Percentiles rank a stretch among this genome's conserved stretches.
These are phyloP conservation scores for Globisporangium heterothallicum DNA, from an alignment of 352 stramenopile species.

Conservation along the genomic window DNA sequence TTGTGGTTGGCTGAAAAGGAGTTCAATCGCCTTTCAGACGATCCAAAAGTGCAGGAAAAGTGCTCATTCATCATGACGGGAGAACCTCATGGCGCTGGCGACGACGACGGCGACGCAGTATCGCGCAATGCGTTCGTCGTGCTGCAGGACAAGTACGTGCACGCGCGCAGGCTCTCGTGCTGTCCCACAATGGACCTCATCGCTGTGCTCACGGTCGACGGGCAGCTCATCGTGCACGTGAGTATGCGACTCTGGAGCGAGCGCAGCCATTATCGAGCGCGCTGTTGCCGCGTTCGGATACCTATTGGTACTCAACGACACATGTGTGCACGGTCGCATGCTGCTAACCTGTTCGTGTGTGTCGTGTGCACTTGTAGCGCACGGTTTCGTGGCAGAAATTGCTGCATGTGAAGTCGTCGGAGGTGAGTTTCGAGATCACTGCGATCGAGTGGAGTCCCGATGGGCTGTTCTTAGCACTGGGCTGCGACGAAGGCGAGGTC, in stretches of 20 bases:
- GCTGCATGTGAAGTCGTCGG: constrained; percentile 59
- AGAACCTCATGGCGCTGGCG: no score
- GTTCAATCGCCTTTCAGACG: no score
- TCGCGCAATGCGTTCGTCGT: constrained; percentile 36
- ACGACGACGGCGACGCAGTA: constrained; percentile 1
- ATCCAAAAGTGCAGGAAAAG: no score
- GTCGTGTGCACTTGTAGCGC: constrained; percentile 27
- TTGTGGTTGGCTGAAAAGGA: no score
- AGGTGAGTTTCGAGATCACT: constrained; percentile 49
- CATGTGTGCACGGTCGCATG: no score
- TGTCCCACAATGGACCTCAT: constrained; percentile 80
- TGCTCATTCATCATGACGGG: no score
- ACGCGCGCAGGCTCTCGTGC: constrained; percentile 38
- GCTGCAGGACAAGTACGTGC: constrained; percentile 70
- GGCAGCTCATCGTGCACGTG: constrained; percentile 70
- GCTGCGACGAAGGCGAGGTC: constrained; percentile 62
- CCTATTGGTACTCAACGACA: background rate
- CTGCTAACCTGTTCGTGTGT: background rate
- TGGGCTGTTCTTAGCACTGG: constrained; percentile 57
- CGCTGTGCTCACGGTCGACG: constrained; percentile 58
- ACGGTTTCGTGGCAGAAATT: constrained; percentile 74
- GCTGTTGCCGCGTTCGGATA: no score
- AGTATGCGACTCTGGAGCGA: no score
- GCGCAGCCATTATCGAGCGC: no score
- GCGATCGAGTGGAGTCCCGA: constrained; percentile 61